These are phyloP conservation scores for Lachancea kluyveri DNA, from an alignment of 805 yeast species.

Conservation along the genomic window DNA sequence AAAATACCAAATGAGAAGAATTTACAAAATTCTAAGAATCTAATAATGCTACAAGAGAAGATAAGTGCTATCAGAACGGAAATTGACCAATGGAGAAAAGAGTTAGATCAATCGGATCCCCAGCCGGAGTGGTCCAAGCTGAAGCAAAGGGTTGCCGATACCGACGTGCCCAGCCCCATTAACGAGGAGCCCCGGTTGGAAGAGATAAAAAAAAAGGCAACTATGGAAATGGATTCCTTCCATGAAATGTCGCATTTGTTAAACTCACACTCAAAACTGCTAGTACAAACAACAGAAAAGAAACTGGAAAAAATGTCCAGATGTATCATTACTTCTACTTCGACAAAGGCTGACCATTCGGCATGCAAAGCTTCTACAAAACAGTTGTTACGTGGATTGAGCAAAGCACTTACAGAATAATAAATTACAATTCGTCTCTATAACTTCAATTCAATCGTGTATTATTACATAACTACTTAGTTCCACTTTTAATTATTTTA, in stretches of 20 bases:
- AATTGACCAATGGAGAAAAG: conserved; percentile 23
- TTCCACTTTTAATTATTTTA: conserved; percentile 10
- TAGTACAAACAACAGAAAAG: conserved; percentile 13
- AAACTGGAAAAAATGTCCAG: conserved; percentile 17
- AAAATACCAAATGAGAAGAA: conserved; percentile 28
- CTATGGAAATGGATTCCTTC: conserved; percentile 15
- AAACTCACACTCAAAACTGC: conserved; percentile 18
- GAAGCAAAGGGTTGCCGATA: neutral
- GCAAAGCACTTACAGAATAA: conserved; percentile 16
- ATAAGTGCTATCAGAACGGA: conserved; percentile 21
- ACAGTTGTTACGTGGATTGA: conserved; percentile 19
- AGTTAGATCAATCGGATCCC: conserved; percentile 8
- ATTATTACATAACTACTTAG: conserved; percentile 1
- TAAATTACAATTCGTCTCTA: neutral
- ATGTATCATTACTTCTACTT: conserved; percentile 7
- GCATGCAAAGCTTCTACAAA: conserved; percentile 12
- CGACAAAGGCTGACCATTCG: conserved; percentile 4
- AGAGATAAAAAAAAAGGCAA: conserved; percentile 12
- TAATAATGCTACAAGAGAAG: conserved; percentile 18
- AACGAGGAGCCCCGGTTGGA: conserved; percentile 17
- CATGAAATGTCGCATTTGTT: conserved; percentile 21
- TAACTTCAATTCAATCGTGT: conserved; percentile 6
- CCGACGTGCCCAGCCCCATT: neutral
- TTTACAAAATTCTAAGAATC: conserved; percentile 23
- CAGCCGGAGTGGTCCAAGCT: conserved; percentile 3